Percentiles rank a stretch among this genome's conserved stretches.
Evolutionary conservation across 164 flowering plant genomes (phyloP).

Genomic region (Kalanchoe fedtschenkoi): DNA sequence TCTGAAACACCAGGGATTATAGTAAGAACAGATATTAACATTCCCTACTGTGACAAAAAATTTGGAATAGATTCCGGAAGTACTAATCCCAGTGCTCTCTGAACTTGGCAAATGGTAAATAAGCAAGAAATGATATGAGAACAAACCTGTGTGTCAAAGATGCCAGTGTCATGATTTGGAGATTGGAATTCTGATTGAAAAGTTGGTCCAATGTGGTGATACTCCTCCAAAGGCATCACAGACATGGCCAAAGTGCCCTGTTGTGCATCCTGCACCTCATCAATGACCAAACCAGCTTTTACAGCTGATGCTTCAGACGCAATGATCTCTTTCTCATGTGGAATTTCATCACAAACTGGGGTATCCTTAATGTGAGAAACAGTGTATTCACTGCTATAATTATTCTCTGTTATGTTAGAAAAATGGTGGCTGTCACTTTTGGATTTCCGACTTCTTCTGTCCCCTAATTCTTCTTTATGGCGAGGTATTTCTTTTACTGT

Average conservation of each 20-base stretch:
- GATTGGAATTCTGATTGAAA: not conserved
- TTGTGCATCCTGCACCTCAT: not conserved
- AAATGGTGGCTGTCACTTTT: conserved; percentile 16
- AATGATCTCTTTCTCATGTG: not conserved
- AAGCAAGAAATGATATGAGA: conserved; percentile 2
- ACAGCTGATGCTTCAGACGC: not conserved
- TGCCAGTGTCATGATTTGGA: not conserved
- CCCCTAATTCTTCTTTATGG: conserved; percentile 15
- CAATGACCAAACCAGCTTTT: not conserved
- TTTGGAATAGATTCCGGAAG: not conserved
- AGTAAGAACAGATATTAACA: not conserved
- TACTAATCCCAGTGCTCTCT: not conserved
- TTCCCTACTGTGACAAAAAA: not conserved
- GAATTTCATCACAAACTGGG: not conserved
- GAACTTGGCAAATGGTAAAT: too few species aligned
- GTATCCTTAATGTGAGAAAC: not conserved
- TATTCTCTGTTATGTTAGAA: conserved; percentile 11
- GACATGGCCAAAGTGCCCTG: not conserved
- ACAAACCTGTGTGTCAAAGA: not conserved
- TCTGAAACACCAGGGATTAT: conserved; percentile 25
- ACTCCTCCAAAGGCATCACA: not conserved
- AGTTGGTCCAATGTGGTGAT: not conserved
- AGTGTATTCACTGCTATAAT: conserved; percentile 5
- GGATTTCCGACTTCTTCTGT: conserved; percentile 21
- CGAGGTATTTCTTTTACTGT: conserved; percentile 11